Percentiles rank a stretch among this genome's conserved stretches.
Conservation (phyloP, 257 asterid genomes). For the Solanum paucissectum region DNA sequence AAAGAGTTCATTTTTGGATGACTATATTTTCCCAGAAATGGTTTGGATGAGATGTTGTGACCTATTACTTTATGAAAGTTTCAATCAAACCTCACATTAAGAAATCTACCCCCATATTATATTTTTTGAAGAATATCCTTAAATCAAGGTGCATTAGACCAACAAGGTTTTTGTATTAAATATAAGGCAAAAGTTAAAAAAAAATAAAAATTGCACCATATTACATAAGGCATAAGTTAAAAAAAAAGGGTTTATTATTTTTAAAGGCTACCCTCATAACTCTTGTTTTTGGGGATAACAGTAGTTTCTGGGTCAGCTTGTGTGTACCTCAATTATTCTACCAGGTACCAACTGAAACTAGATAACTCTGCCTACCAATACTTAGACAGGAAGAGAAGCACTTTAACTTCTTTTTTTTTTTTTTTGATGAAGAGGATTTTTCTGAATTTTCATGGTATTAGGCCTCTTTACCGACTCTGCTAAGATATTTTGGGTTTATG, state of each 20-base stretch:
- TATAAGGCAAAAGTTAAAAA: background rate
- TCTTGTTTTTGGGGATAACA: background rate
- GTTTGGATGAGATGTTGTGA: background rate
- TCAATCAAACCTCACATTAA: background rate
- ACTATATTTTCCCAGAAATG: background rate
- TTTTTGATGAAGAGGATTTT: background rate
- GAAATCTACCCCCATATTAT: background rate
- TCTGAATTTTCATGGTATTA: background rate
- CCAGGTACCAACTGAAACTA: background rate
- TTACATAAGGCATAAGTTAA: background rate
- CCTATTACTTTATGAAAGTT: background rate
- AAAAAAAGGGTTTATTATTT: background rate
- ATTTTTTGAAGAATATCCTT: background rate
- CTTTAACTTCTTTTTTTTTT: background rate
- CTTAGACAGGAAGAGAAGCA: background rate
- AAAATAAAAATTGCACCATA: background rate
- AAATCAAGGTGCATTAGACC: background rate
- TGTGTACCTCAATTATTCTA: background rate
- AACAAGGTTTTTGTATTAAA: background rate
- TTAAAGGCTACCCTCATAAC: background rate
- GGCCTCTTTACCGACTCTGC: background rate
- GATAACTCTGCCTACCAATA: background rate
- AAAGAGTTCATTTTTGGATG: background rate
- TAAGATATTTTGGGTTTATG: background rate
- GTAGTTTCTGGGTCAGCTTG: background rate